Evolutionary conservation across 108 stramenopile genomes (phyloP).

Genomic region (Stephanodiscus minutulus): DNA sequence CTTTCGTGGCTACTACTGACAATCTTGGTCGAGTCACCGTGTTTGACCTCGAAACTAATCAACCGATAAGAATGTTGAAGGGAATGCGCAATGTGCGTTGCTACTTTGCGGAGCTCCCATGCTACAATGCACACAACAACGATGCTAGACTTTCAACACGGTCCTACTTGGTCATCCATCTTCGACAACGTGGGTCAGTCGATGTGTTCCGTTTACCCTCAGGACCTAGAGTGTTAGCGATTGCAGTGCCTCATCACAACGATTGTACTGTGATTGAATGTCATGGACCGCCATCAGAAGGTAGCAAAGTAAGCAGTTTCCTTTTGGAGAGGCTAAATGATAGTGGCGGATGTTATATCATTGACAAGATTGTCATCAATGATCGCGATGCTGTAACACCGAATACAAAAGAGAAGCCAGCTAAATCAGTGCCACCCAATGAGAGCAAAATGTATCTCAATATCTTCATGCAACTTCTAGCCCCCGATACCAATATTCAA

Average conservation of each 20-base stretch:
- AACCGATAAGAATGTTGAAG: slow-evolving; percentile 82
- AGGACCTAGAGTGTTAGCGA: slow-evolving; percentile 61
- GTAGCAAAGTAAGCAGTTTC: slow-evolving; percentile 27
- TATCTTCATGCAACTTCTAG: slow-evolving; percentile 70
- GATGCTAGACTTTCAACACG: slow-evolving; percentile 18
- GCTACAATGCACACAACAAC: slow-evolving; percentile 9
- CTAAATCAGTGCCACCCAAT: slow-evolving; percentile 16
- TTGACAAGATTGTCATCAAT: slow-evolving; percentile 42
- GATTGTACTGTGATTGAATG: slow-evolving; percentile 42
- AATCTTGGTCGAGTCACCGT: slow-evolving; percentile 74
- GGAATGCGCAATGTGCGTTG: slow-evolving; percentile 80
- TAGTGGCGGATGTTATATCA: slow-evolving; percentile 8
- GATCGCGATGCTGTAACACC: slow-evolving; percentile 6
- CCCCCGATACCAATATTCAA: slow-evolving; percentile 62
- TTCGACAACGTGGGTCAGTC: slow-evolving; percentile 63
- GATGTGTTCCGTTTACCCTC: slow-evolving; percentile 71
- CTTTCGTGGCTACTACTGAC: slow-evolving; percentile 69
- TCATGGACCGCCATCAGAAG: slow-evolving; percentile 41
- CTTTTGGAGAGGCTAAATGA: slow-evolving; percentile 26
- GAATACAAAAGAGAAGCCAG: slow-evolving; percentile 3
- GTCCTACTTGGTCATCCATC: slow-evolving; percentile 76
- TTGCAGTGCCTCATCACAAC: slow-evolving; percentile 46
- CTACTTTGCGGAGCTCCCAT: slow-evolving; percentile 61
- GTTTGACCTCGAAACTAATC: slow-evolving; percentile 77
- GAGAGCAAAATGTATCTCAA: slow-evolving; percentile 65